These are phyloP conservation scores for Boechera divaricarpa DNA, from an alignment of 345 rosid species.

Conservation along the genomic window DNA sequence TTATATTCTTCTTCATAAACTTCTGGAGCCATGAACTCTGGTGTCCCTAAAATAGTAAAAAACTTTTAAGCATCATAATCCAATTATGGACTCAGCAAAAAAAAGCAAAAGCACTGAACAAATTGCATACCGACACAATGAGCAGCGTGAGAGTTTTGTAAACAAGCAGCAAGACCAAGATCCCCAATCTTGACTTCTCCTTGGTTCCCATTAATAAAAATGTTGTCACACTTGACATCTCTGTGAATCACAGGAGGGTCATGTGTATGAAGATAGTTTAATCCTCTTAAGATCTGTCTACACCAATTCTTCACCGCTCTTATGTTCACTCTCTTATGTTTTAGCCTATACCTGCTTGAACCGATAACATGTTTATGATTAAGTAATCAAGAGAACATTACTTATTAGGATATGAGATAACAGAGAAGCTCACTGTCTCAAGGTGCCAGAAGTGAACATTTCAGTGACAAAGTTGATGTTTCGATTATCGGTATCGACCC, in stretches of 20 bases:
- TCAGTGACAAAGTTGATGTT: slow-evolving; percentile 95
- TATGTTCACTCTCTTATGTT: slow-evolving; percentile 85
- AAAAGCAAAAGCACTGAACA: background rate
- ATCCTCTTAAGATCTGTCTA: slow-evolving; percentile 87
- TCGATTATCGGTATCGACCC: slow-evolving; percentile 84
- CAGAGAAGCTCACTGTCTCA: slow-evolving; percentile 71
- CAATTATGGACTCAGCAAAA: background rate
- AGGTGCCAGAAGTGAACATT: slow-evolving; percentile 94
- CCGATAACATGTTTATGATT: background rate
- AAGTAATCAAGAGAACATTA: background rate
- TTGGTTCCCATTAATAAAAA: slow-evolving; percentile 93
- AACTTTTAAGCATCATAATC: background rate
- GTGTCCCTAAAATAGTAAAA: slow-evolving; percentile 63
- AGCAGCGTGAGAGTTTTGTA: slow-evolving; percentile 83
- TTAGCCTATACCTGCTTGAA: slow-evolving; percentile 61
- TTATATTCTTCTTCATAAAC: slow-evolving; percentile 91
- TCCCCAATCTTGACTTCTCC: slow-evolving; percentile 98
- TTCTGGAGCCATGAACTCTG: slow-evolving; percentile 99
- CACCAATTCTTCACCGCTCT: slow-evolving; percentile 96
- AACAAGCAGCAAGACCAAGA: slow-evolving; percentile 95
- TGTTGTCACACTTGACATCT: slow-evolving; percentile 97
- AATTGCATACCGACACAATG: slow-evolving; percentile 84
- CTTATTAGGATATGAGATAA: background rate
- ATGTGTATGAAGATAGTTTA: slow-evolving; percentile 79
- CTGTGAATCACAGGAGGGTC: slow-evolving; percentile 96